Conservation (phyloP, 2,329 filamentous ascomycete species). For the Pseudocercospora macadamiae region DNA sequence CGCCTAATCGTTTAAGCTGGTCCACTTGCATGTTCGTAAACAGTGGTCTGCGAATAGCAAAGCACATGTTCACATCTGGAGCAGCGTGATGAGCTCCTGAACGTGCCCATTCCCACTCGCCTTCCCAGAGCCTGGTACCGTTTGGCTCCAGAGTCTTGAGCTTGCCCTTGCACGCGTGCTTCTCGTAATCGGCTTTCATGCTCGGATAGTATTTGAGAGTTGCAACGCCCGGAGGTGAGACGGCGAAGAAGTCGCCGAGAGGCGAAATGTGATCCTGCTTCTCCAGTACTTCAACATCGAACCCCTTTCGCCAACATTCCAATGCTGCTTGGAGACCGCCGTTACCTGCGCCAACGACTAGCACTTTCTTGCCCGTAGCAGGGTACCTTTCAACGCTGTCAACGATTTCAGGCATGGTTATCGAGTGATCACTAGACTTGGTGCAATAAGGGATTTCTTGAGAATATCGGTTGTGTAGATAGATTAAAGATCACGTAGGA, state of each 20-base stretch:
- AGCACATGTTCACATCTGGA: constrained; percentile 7
- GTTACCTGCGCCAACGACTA: constrained; percentile 19
- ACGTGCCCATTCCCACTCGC: constrained; percentile 2
- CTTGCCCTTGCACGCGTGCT: background rate
- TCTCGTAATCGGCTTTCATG: constrained; percentile 13
- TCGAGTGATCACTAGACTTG: background rate
- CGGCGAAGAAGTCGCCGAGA: constrained; percentile 13
- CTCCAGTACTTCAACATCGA: constrained; percentile 16
- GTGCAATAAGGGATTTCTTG: background rate
- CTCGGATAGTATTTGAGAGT: constrained; percentile 9
- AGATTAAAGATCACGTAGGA: background rate
- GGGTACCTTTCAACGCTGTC: constrained; percentile 40
- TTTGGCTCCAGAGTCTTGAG: constrained; percentile 4
- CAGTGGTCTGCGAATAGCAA: constrained; percentile 3
- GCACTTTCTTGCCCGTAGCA: constrained; percentile 12
- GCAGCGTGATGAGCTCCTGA: constrained; percentile 2
- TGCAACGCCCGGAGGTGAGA: constrained; percentile 7
- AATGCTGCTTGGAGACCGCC: constrained; percentile 19
- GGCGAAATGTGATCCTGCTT: background rate
- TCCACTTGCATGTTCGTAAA: constrained; percentile 8
- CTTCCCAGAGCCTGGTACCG: constrained; percentile 4
- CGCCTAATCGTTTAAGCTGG: constrained; percentile 1
- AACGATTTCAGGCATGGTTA: constrained; percentile 5
- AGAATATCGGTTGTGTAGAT: background rate
- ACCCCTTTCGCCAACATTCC: constrained; percentile 22